Evolutionary conservation across 2,329 filamentous ascomycete species (phyloP), one percentile per base, ranked within the genome.

Genomic region (Fusarium torreyae): DNA sequence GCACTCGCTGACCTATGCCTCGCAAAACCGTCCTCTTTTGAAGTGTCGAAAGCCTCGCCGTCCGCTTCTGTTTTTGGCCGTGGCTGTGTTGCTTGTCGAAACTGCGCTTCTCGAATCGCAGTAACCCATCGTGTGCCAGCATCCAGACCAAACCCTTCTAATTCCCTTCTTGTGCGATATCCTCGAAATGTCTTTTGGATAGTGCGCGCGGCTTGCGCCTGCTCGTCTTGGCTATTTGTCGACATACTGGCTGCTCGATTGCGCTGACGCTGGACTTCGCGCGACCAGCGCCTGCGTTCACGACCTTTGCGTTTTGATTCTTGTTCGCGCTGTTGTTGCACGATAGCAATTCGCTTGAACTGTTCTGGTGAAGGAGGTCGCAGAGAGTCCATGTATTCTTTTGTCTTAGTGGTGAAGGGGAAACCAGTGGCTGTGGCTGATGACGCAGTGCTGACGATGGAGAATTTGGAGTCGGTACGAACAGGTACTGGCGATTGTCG

Each of bases 171-270:
- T 49, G 88, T 86, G 55, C 92, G 86, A 78, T 97, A 93, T 7
- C 93, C 93, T 34, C 94, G 86, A 77, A 94, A 97, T 26, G 90
- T 91, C 70, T 90, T 88, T 82, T 93, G 88, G 46, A 91, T 90
- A 26, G 88, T 74, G 22, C 81, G 82, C 5, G 88, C 88, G 4
- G 88, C 88, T 50, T 82, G 80, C 26, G 79, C 75, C 28, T 72
- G 70, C 43, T 76, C 75, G 33, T 73, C 50, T 17, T 69, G 57
- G 13, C 44, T 63, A 7, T 38, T 36, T 10, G 45, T 55, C 11
- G 59, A 66, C 64, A 57, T 61, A 52, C 57, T 70, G 17, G 45
- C 49, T 20, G 45, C 64, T 58, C 70, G 73, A 26, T 42, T 28
- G 15, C 63, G 63, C 57, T 72, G 57, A 15, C 69, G 67, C 45